Evolutionary conservation across 371 early-diverging fungal species (phyloP), one percentile per base, ranked within the genome.

Genomic region (Lichtheimia hyalospora): DNA sequence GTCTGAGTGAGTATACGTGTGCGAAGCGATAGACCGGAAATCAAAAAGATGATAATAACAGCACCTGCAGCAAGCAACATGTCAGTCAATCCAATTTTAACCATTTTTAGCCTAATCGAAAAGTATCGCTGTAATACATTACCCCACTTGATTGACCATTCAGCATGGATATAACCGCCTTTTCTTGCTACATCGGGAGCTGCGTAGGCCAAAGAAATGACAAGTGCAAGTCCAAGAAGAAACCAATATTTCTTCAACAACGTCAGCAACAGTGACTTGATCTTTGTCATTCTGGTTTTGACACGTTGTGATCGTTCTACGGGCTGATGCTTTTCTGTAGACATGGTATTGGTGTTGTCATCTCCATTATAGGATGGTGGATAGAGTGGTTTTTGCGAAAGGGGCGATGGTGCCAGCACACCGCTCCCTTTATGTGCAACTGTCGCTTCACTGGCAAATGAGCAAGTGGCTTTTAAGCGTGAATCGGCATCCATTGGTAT

Each of bases 11-110:
- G 73, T 21, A 83, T 88, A 52, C 71, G 70, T 48, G 89, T 84
- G 53, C 88, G 85, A 51, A 91, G 73, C 2, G 87, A 84, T 39
- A 91, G 64, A 6, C 91, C 91, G 13, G 89, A 87, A 43, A 89
- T 77, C 42, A 91, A 73, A 68, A 91, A 91, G 61, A 89, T 87
- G 42, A 89, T 53, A 41, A 82, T 73, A 16, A 89, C 88, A 49
- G 80, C 80, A 48, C 84, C 79, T 79, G 50, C 15, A 58, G 8
- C 20, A 54, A 21, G 18, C 13, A 41, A 23, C 39, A 34, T 15
- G 24, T 10, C 48, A 57, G 34, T 2, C 34, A 34, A 34, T 34
- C 34, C 34, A 34, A 34, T 34, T 8, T 8, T 34, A 34, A 34
- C 34, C 34, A 34, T 34, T 34, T 34, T 34, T 34, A 34, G 34